These are phyloP conservation scores for Eimeria necatrix DNA, from an alignment of 169 alveolate genomes.

Conservation along the genomic window DNA sequence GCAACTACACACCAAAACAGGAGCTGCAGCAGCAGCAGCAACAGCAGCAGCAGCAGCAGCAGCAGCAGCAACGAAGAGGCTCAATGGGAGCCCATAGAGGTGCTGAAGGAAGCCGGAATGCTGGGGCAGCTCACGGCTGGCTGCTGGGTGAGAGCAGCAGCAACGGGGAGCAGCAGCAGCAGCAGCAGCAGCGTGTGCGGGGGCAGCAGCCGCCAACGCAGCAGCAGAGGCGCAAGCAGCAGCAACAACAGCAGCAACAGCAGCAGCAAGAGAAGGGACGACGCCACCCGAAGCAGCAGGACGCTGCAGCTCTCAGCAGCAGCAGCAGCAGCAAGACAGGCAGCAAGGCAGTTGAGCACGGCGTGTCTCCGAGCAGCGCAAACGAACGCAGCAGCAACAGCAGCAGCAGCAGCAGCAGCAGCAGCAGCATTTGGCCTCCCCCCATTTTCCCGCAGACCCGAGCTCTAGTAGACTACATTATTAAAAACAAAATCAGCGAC, in stretches of 20 bases:
- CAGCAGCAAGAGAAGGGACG: conserved; percentile 12
- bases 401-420: background rate
- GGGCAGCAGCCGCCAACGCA: background rate
- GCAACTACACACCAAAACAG: background rate
- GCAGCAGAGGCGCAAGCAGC: conserved; percentile 22
- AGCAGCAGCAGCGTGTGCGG: conserved; percentile 47
- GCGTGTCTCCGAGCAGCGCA: background rate
- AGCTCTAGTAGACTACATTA: background rate
- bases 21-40: background rate
- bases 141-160: background rate
- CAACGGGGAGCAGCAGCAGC: conserved; percentile 33
- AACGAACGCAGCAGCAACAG: conserved; percentile 40
- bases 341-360: background rate
- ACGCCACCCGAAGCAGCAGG: conserved; percentile 35
- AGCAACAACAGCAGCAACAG: conserved; percentile 18
- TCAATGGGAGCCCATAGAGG: background rate
- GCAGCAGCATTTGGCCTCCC: background rate
- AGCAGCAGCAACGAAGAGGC: background rate
- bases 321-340: conserved; percentile 11
- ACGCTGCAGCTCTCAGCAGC: background rate
- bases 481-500: background rate
- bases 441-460: conserved; percentile 40
- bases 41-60: background rate
- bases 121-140: conserved; percentile 40
- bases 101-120: background rate